A percentile compares a stretch with the other conserved stretches of the same genome.
Conservation (phyloP, 768 basidiomycete species). For the Mycena capillaripes region DNA sequence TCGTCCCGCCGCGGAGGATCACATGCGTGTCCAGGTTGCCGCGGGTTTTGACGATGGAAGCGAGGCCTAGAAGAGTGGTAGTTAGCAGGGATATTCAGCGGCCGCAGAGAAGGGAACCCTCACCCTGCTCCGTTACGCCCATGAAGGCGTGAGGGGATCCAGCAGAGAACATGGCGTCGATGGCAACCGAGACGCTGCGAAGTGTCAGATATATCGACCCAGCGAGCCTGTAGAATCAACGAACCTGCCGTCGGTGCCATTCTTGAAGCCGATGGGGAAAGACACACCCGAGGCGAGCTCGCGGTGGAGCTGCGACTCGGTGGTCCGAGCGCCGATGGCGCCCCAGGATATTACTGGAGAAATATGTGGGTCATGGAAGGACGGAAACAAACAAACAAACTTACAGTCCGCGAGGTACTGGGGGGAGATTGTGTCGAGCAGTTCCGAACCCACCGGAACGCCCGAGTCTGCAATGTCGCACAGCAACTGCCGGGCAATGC, state of each 20-base stretch:
- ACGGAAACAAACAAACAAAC: slow-evolving; percentile 38
- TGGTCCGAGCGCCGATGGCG: slow-evolving; percentile 97
- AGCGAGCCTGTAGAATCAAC: slow-evolving; percentile 24
- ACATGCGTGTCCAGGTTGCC: slow-evolving; percentile 93
- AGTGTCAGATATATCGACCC: slow-evolving; percentile 20
- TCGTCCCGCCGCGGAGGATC: slow-evolving; percentile 93
- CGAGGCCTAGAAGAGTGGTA: slow-evolving; percentile 64
- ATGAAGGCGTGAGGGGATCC: slow-evolving; percentile 97
- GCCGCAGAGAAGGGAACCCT: background rate
- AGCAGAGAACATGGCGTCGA: slow-evolving; percentile 96
- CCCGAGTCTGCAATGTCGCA: slow-evolving; percentile 92
- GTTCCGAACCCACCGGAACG: slow-evolving; percentile 94
- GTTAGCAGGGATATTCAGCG: background rate
- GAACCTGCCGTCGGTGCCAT: slow-evolving; percentile 95
- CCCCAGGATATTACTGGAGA: slow-evolving; percentile 86
- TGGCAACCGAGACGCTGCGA: slow-evolving; percentile 84
- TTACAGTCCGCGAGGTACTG: slow-evolving; percentile 86
- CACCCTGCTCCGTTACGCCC: slow-evolving; percentile 85
- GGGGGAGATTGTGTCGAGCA: slow-evolving; percentile 77
- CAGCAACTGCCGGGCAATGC: slow-evolving; percentile 88
- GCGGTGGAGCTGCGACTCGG: slow-evolving; percentile 96
- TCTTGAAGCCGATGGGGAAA: slow-evolving; percentile 99
- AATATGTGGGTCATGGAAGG: slow-evolving; percentile 19
- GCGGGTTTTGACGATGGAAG: slow-evolving; percentile 93
- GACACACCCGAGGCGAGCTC: slow-evolving; percentile 97